These are phyloP conservation scores for Solanum etuberosum DNA, from an alignment of 257 asterid genomes.

Conservation along the genomic window DNA sequence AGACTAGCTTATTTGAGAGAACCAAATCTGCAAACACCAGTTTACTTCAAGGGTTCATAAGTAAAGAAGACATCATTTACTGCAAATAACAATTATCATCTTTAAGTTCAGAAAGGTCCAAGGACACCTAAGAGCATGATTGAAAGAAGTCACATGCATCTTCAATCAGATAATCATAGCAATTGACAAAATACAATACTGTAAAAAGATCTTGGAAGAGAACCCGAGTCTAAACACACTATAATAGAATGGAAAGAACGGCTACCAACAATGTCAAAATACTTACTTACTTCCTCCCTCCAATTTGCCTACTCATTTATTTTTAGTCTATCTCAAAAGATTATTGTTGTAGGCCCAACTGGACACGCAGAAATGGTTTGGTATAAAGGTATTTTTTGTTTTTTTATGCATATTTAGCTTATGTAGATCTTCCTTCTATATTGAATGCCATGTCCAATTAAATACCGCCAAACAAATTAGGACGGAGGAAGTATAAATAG, in stretches of 20 bases:
- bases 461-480: neutral
- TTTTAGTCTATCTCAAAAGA: neutral
- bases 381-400: neutral
- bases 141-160: neutral
- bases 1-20: conserved; percentile 83
- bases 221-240: neutral
- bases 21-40: conserved; percentile 70
- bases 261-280: neutral
- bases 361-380: neutral
- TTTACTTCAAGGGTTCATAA: neutral
- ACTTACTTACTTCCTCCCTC: neutral
- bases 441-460: neutral
- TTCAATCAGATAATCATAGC: neutral
- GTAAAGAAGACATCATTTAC: neutral
- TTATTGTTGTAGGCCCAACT: neutral
- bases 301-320: neutral
- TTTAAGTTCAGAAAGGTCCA: neutral
- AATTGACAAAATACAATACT: neutral
- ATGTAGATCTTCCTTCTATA: neutral
- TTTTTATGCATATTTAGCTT: neutral
- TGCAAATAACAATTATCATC: neutral
- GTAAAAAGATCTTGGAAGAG: neutral
- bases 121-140: neutral
- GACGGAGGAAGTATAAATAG: neutral
- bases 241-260: neutral